Evolutionary conservation across 2,329 filamentous ascomycete genomes (phyloP), one percentile per base, ranked within the genome.

Genomic region (Fusarium continuum): DNA sequence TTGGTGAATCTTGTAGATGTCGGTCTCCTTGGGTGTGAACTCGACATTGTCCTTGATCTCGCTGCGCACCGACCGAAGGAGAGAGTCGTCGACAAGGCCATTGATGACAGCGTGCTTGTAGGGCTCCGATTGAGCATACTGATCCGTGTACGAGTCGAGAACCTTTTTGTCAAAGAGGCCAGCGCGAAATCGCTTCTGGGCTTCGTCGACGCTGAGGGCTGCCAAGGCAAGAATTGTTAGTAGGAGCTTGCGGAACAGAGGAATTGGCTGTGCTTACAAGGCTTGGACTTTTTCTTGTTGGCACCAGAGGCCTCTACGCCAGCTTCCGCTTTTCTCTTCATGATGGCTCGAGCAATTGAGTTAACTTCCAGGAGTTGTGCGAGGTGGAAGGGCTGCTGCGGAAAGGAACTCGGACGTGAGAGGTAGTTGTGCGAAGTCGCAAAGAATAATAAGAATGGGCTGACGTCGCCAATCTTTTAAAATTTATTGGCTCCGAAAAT

Each of bases 1-100:
- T 81, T 99, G 95, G 83, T 97, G 93, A 74, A 99, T 98, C 79
- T 96, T 97, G 85, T 99, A 99, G 71, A 99, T 99, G 76, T 99
- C 95, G 41, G 95, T 99, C 78, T 99, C 95, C 78, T 99, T 99
- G 70, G 93, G 93, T 11, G 95, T 97, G 80, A 99, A 99, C 68
- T 91, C 89, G 68, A 99, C 91, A 74, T 97, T 93, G 68, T 90
- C 84, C 76, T 90, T 89, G 76, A 98, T 94, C 80, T 99, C 95
- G 72, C 85, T 80, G 74, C 95, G 93, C 57, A 99, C 95, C 51
- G 86, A 83, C 72, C 93, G 93, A 40, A 99, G 86, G 16, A 99
- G 88, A 41, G 82, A 77, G 70, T 94, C 90, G 77, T 95, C 83
- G 74, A 98, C 89, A 36, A 99, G 82, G 49, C 86, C 82, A 68